These are phyloP conservation scores for Syzygium syzygioides DNA, from an alignment of 441 rosid genomes.

Conservation along the genomic window DNA sequence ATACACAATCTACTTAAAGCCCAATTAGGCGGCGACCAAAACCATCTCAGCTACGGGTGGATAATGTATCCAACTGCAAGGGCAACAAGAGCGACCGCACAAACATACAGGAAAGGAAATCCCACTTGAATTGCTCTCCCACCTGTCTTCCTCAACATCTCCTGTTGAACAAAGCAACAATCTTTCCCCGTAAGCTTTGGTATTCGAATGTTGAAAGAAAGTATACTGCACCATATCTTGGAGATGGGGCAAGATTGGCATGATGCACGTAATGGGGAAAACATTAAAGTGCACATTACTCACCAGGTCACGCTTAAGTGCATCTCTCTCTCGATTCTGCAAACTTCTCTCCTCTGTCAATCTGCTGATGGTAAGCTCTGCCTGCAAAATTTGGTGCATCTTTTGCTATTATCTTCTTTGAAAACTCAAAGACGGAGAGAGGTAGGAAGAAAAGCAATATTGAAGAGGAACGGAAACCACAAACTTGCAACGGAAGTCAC, in stretches of 20 bases:
- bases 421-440: neutral
- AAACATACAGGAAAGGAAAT: conserved; percentile 42
- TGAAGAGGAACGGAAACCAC: neutral
- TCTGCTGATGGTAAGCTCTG: conserved; percentile 30
- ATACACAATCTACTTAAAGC: neutral
- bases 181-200: neutral
- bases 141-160: conserved; percentile 21
- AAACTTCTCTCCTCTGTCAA: conserved; percentile 32
- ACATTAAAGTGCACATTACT: conserved; percentile 4
- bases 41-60: conserved; percentile 12
- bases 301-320: conserved; percentile 30
- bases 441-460: neutral
- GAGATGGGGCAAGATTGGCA: neutral
- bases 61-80: conserved; percentile 29
- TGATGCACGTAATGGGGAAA: neutral
- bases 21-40: neutral
- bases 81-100: conserved; percentile 30
- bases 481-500: neutral
- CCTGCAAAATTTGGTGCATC: conserved; percentile 14
- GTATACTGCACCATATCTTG: neutral
- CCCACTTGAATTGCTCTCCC: conserved; percentile 29
- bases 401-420: neutral
- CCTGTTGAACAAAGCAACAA: conserved; percentile 6
- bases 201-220: neutral
- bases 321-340: conserved; percentile 26